Evolutionary conservation across 2,329 filamentous ascomycete species (phyloP).

Genomic region (Dothistroma pini): DNA sequence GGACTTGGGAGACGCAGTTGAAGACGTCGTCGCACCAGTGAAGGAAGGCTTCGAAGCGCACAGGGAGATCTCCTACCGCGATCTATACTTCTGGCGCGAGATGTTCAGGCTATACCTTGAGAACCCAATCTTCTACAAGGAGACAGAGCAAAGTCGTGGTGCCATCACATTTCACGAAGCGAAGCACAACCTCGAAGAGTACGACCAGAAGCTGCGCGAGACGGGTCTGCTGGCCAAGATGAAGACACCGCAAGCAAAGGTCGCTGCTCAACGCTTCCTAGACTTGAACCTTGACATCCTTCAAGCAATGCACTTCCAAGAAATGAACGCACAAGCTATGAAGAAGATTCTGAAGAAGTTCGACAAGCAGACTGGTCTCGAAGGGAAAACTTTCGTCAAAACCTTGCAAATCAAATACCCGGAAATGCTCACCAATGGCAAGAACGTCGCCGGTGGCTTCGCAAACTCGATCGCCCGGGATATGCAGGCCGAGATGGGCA

Average conservation of each 20-base stretch:
- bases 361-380: conserved; percentile 76
- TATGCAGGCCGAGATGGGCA: conserved; percentile 69
- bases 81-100: conserved; percentile 72
- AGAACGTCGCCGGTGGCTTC: conserved; percentile 60
- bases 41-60: conserved; percentile 45
- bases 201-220: conserved; percentile 63
- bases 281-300: conserved; percentile 71
- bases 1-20: conserved; percentile 61
- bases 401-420: conserved; percentile 29
- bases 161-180: conserved; percentile 63
- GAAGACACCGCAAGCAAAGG: conserved; percentile 61
- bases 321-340: conserved; percentile 75
- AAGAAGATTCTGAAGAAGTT: conserved; percentile 90
- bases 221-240: conserved; percentile 59
- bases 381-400: conserved; percentile 40
- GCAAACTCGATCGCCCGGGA: conserved; percentile 68
- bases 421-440: conserved; percentile 37
- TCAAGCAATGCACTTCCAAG: conserved; percentile 77
- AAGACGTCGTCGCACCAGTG: conserved; percentile 61
- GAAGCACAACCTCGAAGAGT: conserved; percentile 65
- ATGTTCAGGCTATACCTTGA: conserved; percentile 81
- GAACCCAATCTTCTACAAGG: conserved; percentile 77
- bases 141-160: conserved; percentile 67
- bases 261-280: conserved; percentile 66
- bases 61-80: conserved; percentile 39